Evolutionary conservation across 2,329 filamentous ascomycete species (phyloP).

Genomic region (Colletotrichum nymphaeae): DNA sequence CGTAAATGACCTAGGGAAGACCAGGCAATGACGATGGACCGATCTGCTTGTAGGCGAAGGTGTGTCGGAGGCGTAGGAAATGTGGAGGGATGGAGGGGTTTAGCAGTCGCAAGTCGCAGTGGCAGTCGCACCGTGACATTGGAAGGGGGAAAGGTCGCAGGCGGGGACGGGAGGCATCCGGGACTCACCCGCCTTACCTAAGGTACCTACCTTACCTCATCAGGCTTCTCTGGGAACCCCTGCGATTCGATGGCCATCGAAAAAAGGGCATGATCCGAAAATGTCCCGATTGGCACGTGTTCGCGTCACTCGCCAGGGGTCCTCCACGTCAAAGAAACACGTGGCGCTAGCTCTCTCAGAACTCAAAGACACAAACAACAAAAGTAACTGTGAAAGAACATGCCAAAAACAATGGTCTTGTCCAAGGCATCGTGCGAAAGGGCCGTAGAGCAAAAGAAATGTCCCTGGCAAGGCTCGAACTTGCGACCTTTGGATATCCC

Average conservation of each 20-base stretch:
- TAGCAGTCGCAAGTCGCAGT: too few species aligned
- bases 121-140: background rate
- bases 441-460: background rate
- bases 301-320: background rate
- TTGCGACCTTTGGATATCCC: slow-evolving; percentile 34
- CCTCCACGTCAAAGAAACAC: background rate
- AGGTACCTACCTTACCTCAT: background rate
- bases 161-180: slow-evolving; percentile 24
- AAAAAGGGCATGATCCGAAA: background rate
- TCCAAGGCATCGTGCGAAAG: background rate
- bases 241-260: background rate
- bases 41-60: slow-evolving; percentile 27
- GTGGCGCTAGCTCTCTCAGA: background rate
- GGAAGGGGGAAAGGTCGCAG: background rate
- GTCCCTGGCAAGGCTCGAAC: slow-evolving; percentile 35
- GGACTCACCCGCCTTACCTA: background rate
- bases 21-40: slow-evolving; percentile 23
- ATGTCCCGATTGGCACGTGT: background rate
- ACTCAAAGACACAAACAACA: too few species aligned
- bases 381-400: background rate
- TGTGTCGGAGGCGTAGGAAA: slow-evolving; percentile 27
- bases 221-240: background rate
- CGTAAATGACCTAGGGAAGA: background rate
- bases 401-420: background rate
- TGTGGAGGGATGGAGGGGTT: slow-evolving; percentile 3